Evolutionary conservation across 768 basidiomycete species (phyloP), one percentile per base, ranked within the genome.

Genomic region (Phlebiopsis flavidoalba): DNA sequence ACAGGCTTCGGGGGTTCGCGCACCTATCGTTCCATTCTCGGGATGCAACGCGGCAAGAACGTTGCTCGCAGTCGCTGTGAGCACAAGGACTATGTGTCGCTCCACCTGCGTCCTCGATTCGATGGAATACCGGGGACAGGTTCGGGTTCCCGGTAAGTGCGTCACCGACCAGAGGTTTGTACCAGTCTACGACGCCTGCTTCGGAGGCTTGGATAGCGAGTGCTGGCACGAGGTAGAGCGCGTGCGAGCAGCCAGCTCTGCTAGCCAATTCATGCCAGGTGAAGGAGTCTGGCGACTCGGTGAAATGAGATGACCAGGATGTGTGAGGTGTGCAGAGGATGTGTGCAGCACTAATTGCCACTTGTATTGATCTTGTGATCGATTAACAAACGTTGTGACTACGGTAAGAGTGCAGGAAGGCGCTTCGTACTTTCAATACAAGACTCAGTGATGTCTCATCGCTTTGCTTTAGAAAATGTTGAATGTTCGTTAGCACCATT

Each of bases 101-200:
- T 37, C 67, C 64, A 54, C 64, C 59, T 12, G 61, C 65, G 11
- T 59, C 69, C 31, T 67, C 70, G 10, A 76, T 69, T 37, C 73
- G 66, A 64, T 83, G 82, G 64, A 93, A 86, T 8, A 77, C 71
- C 0, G 93, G 93, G 6, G 87, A 76, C 1, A 81, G 82, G 17
- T 78, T 67, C 0, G 66, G 69, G 2, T 83, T 77, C 8, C 78
- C 74, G 36, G 79, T 72, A 3, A 87, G 76, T 0, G 93, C 91
- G 4, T 88, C 80, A 15, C 95, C 95, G 58, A 93, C 76, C 31
- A 89, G 80, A 14, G 79, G 73, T 65, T 85, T 89, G 73, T 97
- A 82, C 95, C 95, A 98, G 77, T 96, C 94, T 49, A 95, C 80
- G 48, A 89, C 75, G 48, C 91, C 91, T 58, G 84, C 89, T 59